A percentile compares a stretch with the other conserved stretches of the same genome.
Conservation (phyloP, 2,329 filamentous ascomycete species). For the Epichloe elymi region DNA sequence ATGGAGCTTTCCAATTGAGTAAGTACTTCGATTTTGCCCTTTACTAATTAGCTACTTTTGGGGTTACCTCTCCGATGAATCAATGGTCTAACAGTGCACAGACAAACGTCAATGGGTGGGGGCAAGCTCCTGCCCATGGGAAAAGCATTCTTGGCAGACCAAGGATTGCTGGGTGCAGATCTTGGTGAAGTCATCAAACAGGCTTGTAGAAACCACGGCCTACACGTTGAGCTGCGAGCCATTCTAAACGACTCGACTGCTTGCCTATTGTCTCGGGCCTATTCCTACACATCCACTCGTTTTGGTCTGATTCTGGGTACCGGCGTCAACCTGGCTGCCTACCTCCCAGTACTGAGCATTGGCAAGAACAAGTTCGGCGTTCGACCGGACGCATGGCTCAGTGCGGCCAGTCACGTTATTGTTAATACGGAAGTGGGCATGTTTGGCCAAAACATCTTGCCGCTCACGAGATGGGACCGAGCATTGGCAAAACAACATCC, state of each 20-base stretch:
- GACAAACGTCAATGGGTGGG: slow-evolving; percentile 49
- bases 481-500: slow-evolving; percentile 38
- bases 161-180: slow-evolving; percentile 44
- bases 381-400: slow-evolving; percentile 42
- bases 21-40: slow-evolving; percentile 18
- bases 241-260: slow-evolving; percentile 57
- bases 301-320: slow-evolving; percentile 56
- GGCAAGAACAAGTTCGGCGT: slow-evolving; percentile 41
- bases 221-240: slow-evolving; percentile 42
- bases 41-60: background rate
- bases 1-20: slow-evolving; percentile 62
- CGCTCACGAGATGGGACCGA: slow-evolving; percentile 48
- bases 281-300: slow-evolving; percentile 42
- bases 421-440: slow-evolving; percentile 56
- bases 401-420: slow-evolving; percentile 46
- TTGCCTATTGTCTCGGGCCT: slow-evolving; percentile 52
- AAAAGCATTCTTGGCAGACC: slow-evolving; percentile 49
- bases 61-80: background rate
- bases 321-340: slow-evolving; percentile 52
- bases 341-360: slow-evolving; percentile 46
- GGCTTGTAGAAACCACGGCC: slow-evolving; percentile 36
- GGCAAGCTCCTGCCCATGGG: slow-evolving; percentile 51
- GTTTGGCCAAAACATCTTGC: slow-evolving; percentile 47
- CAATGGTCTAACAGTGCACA: slow-evolving; percentile 15
- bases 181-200: slow-evolving; percentile 43